phyloP scores from a whole-genome alignment of 1,284 basidiomycete genomes.

The Rhodotorula sp. region DNA sequence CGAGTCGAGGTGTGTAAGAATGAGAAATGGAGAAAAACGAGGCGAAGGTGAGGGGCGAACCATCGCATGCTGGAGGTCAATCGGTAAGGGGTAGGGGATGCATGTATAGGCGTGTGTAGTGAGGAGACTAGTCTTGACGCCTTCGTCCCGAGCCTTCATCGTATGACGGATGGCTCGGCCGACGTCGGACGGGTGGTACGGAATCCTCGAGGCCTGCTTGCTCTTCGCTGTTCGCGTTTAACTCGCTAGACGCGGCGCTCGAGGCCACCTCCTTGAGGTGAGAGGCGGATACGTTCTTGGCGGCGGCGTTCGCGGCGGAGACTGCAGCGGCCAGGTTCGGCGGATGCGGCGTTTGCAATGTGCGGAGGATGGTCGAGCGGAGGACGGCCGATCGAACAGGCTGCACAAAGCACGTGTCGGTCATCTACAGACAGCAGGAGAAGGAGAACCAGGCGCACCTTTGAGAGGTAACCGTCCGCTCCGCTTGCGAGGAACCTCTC shows the following conservation, averaged over 20 bases:
- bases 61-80: too few species aligned
- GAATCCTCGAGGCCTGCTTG: not conserved
- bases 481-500: constrained; percentile 38
- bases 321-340: not conserved
- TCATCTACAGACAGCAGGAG: too few species aligned
- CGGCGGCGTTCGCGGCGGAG: not conserved
- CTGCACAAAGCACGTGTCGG: not conserved
- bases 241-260: not conserved
- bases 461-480: constrained; percentile 41
- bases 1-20: too few species aligned
- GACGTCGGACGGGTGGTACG: not conserved
- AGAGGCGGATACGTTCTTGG: not conserved
- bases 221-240: not conserved
- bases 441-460: constrained; percentile 17
- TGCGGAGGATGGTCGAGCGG: constrained; percentile 20
- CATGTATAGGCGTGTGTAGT: too few species aligned
- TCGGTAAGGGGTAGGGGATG: too few species aligned
- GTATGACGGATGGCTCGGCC: constrained; percentile 1
- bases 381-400: constrained; percentile 31
- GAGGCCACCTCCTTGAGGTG: not conserved
- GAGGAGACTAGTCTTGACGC: too few species aligned
- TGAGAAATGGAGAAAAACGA: too few species aligned
- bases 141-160: not conserved
- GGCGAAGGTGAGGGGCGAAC: too few species aligned
- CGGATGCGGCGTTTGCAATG: constrained; percentile 5